These are phyloP conservation scores for Jackrogersella minutella DNA, from an alignment of 495 filamentous ascomycete genomes.

Conservation along the genomic window DNA sequence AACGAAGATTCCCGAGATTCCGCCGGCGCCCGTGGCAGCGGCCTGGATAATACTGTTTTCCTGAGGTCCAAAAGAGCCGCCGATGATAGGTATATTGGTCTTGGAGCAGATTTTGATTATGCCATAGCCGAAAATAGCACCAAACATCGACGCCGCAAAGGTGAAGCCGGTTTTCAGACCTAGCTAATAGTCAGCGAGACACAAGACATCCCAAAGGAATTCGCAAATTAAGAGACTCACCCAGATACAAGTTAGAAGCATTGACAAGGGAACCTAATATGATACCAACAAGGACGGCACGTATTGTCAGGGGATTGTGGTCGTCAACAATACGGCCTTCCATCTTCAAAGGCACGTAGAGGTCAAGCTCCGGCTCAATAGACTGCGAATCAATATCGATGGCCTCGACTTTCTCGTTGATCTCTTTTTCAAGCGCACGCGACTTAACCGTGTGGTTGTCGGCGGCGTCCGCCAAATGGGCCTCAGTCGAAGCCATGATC, in stretches of 20 bases:
- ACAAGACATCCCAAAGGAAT: not conserved
- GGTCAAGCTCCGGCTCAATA: constrained; percentile 53
- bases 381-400: constrained; percentile 36
- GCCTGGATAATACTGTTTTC: constrained; percentile 73
- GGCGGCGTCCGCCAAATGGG: constrained; percentile 25
- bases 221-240: constrained; percentile 42
- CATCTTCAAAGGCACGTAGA: constrained; percentile 57
- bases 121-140: constrained; percentile 72
- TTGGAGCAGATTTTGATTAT: constrained; percentile 65
- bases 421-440: constrained; percentile 22
- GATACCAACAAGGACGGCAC: constrained; percentile 65
- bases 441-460: constrained; percentile 33
- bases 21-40: constrained; percentile 68
- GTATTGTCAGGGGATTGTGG: constrained; percentile 61
- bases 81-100: constrained; percentile 63
- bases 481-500: constrained; percentile 40
- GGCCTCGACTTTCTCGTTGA: constrained; percentile 33
- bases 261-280: constrained; percentile 67
- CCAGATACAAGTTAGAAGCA: constrained; percentile 72
- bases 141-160: constrained; percentile 66
- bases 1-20: constrained; percentile 69
- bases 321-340: constrained; percentile 54
- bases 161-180: constrained; percentile 73
- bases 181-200: constrained; percentile 41
- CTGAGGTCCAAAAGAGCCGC: constrained; percentile 66